Evolutionary conservation across 169 alveolate species (phyloP).

Genomic region (Cardiosporidium cionae): DNA sequence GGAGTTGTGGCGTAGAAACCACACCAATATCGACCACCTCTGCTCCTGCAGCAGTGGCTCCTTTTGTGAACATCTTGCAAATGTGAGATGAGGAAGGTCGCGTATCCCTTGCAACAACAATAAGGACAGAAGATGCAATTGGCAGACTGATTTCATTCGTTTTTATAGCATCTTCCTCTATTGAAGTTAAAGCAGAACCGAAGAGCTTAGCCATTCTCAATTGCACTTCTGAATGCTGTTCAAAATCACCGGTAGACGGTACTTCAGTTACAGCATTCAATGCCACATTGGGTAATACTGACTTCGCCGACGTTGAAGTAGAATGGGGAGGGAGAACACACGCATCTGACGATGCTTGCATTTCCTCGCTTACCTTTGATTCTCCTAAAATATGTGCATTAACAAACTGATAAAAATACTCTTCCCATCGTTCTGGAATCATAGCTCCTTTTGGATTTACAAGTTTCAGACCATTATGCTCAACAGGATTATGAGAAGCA

Average conservation of each 20-base stretch:
- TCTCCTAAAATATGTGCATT: slow-evolving; percentile 15
- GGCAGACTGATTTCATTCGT: neutral
- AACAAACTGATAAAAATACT: slow-evolving; percentile 22
- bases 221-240: neutral
- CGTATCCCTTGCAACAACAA: slow-evolving; percentile 17
- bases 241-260: neutral
- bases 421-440: slow-evolving; percentile 63
- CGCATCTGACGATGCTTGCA: too few relatives aligned
- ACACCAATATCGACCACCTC: slow-evolving; percentile 13
- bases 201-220: neutral
- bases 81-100: neutral
- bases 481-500: slow-evolving; percentile 78
- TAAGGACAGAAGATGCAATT: neutral
- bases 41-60: neutral
- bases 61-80: neutral
- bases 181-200: neutral
- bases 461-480: slow-evolving; percentile 78
- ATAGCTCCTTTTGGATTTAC: slow-evolving; percentile 71
- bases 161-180: neutral
- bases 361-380: too few relatives aligned
- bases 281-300: neutral
- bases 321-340: too few relatives aligned
- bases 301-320: neutral
- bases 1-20: slow-evolving; percentile 64
- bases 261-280: neutral